Evolutionary conservation across 305 asterid species (phyloP).

Genomic region (Striga hermonthica): DNA sequence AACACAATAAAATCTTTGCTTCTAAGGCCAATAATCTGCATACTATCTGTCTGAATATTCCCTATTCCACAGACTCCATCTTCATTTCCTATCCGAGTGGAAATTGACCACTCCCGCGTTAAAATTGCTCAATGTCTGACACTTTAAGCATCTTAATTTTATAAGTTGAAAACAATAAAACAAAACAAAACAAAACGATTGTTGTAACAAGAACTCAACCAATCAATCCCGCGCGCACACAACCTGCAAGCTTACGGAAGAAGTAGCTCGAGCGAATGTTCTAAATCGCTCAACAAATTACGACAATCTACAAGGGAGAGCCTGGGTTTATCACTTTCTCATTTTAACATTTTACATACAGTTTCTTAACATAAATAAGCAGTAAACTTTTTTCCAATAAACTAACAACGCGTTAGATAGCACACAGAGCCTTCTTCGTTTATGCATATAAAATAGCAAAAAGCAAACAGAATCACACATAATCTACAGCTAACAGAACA

Average conservation of each 20-base stretch:
- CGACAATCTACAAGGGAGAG: neutral
- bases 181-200: too few relatives aligned
- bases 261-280: neutral
- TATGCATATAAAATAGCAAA: too few relatives aligned
- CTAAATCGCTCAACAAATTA: neutral
- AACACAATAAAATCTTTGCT: slow-evolving; percentile 34
- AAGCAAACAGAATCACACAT: neutral
- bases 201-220: neutral
- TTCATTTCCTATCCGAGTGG: slow-evolving; percentile 20
- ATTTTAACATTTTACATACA: slow-evolving; percentile 1
- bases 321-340: slow-evolving; percentile 3
- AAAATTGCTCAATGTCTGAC: slow-evolving; percentile 8
- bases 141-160: slow-evolving; percentile 13
- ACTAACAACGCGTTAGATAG: neutral
- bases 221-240: neutral
- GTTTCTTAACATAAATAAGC: slow-evolving; percentile 5
- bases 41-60: slow-evolving; percentile 26
- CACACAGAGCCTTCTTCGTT: too few relatives aligned
- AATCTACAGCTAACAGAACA: slow-evolving; percentile 15
- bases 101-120: slow-evolving; percentile 2
- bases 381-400: slow-evolving; percentile 14
- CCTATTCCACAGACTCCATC: slow-evolving; percentile 22
- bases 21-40: slow-evolving; percentile 28
- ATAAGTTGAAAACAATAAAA: neutral
- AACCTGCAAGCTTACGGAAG: slow-evolving; percentile 3